These are phyloP conservation scores for Citrus cavaleriei DNA, from an alignment of 345 rosid species.

Conservation along the genomic window DNA sequence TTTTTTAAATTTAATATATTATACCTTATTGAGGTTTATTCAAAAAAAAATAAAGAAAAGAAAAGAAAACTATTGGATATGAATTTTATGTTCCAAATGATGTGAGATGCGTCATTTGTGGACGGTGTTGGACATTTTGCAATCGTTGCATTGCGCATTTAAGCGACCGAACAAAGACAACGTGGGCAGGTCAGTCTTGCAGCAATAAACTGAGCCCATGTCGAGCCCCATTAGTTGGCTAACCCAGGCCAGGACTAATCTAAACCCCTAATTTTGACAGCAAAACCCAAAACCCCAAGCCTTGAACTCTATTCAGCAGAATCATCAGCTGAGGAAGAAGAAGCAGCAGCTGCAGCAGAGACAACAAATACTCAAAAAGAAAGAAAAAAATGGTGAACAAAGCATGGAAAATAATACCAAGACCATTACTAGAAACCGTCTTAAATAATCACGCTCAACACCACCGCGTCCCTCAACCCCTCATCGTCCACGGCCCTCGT, in stretches of 20 bases:
- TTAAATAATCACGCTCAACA: constrained; percentile 92
- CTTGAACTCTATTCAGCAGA: not conserved
- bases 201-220: not conserved
- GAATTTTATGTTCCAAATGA: too few relatives aligned
- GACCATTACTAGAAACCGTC: constrained; percentile 75
- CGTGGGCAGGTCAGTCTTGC: not conserved
- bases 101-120: too few relatives aligned
- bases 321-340: not conserved
- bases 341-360: not conserved
- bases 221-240: not conserved
- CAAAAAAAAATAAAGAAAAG: too few relatives aligned
- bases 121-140: too few relatives aligned
- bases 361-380: too few relatives aligned
- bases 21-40: too few relatives aligned
- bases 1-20: too few relatives aligned
- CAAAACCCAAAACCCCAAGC: not conserved
- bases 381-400: constrained; percentile 55
- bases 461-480: constrained; percentile 95
- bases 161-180: not conserved
- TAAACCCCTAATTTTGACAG: not conserved
- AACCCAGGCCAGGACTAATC: too few relatives aligned
- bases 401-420: constrained; percentile 87
- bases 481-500: constrained; percentile 94
- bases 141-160: not conserved
- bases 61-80: too few relatives aligned